Evolutionary conservation across 176 grass and related monocot genomes (phyloP), one percentile per base, ranked within the genome.

Genomic region (Paspalum notatum): DNA sequence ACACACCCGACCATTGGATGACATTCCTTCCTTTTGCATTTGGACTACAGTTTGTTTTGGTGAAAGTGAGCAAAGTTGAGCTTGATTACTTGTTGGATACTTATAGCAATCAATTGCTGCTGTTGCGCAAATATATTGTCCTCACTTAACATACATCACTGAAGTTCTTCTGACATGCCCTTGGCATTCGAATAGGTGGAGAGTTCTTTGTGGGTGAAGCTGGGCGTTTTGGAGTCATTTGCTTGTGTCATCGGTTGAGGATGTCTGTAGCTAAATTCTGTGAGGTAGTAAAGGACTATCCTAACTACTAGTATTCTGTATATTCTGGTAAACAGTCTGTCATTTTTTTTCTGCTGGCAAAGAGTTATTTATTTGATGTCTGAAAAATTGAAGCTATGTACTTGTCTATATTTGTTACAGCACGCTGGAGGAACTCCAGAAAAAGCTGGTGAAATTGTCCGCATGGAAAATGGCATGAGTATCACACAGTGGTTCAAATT

Each of bases 241-340:
- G 94, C 74, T 79, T 76, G 58, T 97, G 94, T 70, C 94, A 97
- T 85, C 83, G 37, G 46, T 70, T 90, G 59, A 88, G 80, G 82
- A 93, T 97, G 94, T 97, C 94, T 51, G 81, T 97, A 56, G 91
- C 91, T 68, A 93, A 91, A 71, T 97, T 97, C 85, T 97, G 94
- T 45, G 91, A 97, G 94, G 94, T 97, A 87, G 22, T 66, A 57
- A 50, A 85, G 25, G 84, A 87, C 17, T 25, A 8, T 66, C 62
- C 58, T 75, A 27, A 38, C 51, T 58, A n/a, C n/a, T n/a, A n/a
- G n/a, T n/a, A 41, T 83, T 79, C 48, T 80, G 27, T 62, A 14
- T 82, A 57, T 39, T 66, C 77, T 15, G 13, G 52, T 52, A 63
- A 22, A 44, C 37, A 55, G 12, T 17, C 64, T 74, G 45, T 42